A percentile compares a stretch with the other conserved stretches of the same genome.
phyloP scores from a whole-genome alignment of 1,284 basidiomycete species.

The Amylostereum chailletii region DNA sequence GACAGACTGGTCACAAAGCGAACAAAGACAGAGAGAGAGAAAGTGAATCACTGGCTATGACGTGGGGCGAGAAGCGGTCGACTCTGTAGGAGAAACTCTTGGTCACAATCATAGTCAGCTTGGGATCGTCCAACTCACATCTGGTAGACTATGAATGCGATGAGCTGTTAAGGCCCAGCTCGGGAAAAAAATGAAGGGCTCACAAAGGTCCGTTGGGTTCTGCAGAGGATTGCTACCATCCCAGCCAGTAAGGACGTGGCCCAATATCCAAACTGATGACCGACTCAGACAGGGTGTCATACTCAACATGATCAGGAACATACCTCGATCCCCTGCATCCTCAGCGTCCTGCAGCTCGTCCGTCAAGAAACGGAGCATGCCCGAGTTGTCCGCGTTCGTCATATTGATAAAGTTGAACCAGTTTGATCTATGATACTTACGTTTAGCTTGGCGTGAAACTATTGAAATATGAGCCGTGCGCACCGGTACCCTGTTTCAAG shows the following conservation, averaged over 20 bases:
- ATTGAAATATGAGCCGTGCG: not conserved
- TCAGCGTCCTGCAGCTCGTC: conserved; percentile 76
- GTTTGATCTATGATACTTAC: conserved; percentile 39
- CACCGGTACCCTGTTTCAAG: conserved; percentile 38
- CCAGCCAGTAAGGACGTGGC: conserved; percentile 74
- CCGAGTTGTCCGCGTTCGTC: conserved; percentile 59
- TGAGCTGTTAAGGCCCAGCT: not conserved
- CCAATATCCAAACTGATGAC: conserved; percentile 65
- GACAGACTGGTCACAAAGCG: not conserved
- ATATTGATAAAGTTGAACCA: conserved; percentile 76
- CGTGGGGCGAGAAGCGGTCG: conserved; percentile 69
- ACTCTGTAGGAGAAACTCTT: conserved; percentile 39
- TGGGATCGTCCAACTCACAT: conserved; percentile 38
- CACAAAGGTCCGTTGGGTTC: conserved; percentile 62
- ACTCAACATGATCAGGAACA: not conserved
- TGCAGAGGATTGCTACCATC: conserved; percentile 56
- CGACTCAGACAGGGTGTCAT: not conserved
- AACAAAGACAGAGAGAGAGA: conserved; percentile 3
- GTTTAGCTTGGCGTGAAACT: not conserved
- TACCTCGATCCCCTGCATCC: conserved; percentile 60
- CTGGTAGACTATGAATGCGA: conserved; percentile 48
- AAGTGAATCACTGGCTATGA: conserved; percentile 57
- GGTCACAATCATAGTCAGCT: not conserved
- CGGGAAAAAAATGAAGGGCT: conserved; percentile 20
- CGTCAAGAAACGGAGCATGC: conserved; percentile 72